Evolutionary conservation across 2,329 filamentous ascomycete genomes (phyloP).

Genomic region (Exophiala phaeomuriformis): DNA sequence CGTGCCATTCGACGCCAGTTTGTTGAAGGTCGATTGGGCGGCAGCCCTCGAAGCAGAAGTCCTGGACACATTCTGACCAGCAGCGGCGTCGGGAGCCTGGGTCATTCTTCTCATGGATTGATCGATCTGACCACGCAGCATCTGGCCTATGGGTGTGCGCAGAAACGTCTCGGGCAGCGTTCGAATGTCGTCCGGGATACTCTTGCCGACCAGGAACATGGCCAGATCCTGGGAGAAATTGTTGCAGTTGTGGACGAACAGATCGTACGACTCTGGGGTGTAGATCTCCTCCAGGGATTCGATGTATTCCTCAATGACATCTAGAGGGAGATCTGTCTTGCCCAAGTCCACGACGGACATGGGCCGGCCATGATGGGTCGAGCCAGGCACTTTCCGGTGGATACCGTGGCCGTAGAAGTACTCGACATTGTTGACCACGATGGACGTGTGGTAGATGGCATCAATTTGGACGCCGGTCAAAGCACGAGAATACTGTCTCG

Average conservation of each 20-base stretch:
- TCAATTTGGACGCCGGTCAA: conserved; percentile 68
- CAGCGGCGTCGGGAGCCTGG: conserved; percentile 45
- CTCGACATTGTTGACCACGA: conserved; percentile 76
- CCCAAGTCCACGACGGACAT: conserved; percentile 71
- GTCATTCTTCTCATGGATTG: conserved; percentile 55
- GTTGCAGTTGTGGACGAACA: conserved; percentile 91
- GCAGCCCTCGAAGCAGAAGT: conserved; percentile 8
- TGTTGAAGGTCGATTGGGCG: conserved; percentile 1
- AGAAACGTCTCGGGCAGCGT: conserved; percentile 80
- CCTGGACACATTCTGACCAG: conserved; percentile 16
- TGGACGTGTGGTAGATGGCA: conserved; percentile 89
- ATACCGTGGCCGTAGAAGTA: conserved; percentile 88
- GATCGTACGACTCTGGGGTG: conserved; percentile 77
- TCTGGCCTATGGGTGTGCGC: conserved; percentile 77
- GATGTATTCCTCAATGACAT: conserved; percentile 79
- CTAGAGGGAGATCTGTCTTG: conserved; percentile 66
- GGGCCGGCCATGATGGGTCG: conserved; percentile 78
- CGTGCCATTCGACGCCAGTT: conserved; percentile 5
- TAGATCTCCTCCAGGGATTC: conserved; percentile 77
- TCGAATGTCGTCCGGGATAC: conserved; percentile 79
- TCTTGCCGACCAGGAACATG: conserved; percentile 79
- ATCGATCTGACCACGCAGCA: conserved; percentile 72
- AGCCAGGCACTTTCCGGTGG: conserved; percentile 69
- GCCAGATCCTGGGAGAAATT: conserved; percentile 92
- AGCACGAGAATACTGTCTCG: conserved; percentile 50